Conservation (phyloP, 768 basidiomycete species). For the Russula lepida region DNA sequence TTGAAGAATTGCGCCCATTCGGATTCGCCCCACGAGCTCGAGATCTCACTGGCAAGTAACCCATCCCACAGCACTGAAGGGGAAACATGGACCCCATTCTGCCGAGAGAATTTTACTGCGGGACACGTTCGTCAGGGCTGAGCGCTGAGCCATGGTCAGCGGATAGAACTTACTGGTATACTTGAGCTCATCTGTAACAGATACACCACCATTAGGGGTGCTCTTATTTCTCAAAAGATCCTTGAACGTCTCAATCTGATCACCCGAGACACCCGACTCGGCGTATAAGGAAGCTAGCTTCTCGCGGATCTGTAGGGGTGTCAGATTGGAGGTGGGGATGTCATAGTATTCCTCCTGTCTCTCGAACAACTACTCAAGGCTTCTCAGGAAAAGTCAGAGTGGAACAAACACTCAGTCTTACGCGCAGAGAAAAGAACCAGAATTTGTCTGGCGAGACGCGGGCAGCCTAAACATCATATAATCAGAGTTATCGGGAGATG, state of each 20-base stretch:
- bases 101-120: slow-evolving; percentile 81
- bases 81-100: slow-evolving; percentile 89
- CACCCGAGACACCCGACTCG: slow-evolving; percentile 41
- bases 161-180: slow-evolving; percentile 60
- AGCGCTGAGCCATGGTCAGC: background rate
- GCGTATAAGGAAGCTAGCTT: slow-evolving; percentile 55
- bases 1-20: slow-evolving; percentile 77
- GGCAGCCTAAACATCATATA: slow-evolving; percentile 41
- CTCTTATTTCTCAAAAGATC: slow-evolving; percentile 56
- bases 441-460: slow-evolving; percentile 67
- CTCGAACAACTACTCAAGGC: slow-evolving; percentile 56
- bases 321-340: slow-evolving; percentile 55
- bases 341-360: slow-evolving; percentile 75
- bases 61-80: slow-evolving; percentile 78
- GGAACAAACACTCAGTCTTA: slow-evolving; percentile 27
- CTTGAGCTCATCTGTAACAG: slow-evolving; percentile 79
- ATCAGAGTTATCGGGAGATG: background rate
- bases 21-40: slow-evolving; percentile 71
- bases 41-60: slow-evolving; percentile 58
- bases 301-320: slow-evolving; percentile 64
- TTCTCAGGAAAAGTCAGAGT: background rate
- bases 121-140: background rate
- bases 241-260: slow-evolving; percentile 44
- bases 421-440: slow-evolving; percentile 67
- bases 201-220: slow-evolving; percentile 70